A percentile compares a stretch with the other conserved stretches of the same genome.
Evolutionary conservation across 768 basidiomycete genomes (phyloP).

Genomic region (Cystofilobasidium ferigula): DNA sequence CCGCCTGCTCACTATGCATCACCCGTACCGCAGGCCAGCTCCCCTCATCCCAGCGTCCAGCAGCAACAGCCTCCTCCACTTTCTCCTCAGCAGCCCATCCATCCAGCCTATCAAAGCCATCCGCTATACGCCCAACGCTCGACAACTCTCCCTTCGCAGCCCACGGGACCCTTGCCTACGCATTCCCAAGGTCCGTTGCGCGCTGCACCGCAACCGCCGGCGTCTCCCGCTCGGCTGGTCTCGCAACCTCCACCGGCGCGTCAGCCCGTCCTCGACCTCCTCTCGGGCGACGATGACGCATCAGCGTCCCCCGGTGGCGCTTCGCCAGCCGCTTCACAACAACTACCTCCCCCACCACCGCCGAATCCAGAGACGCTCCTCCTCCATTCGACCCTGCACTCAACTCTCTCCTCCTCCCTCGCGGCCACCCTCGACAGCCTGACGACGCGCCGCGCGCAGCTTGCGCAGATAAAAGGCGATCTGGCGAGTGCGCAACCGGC

Average conservation of each 20-base stretch:
- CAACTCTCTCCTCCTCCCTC: slow-evolving; percentile 60
- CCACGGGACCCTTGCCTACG: slow-evolving; percentile 14
- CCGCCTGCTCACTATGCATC: slow-evolving; percentile 28
- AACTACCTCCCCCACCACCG: slow-evolving; percentile 52
- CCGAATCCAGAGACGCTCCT: slow-evolving; percentile 80
- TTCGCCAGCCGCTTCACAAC: neutral
- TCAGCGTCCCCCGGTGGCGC: neutral
- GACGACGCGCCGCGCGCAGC: slow-evolving; percentile 45
- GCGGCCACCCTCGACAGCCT: slow-evolving; percentile 49
- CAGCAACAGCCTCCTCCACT: no score
- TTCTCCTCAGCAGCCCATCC: no score
- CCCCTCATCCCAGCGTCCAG: no score
- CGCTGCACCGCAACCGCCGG: no score
- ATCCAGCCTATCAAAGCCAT: slow-evolving; percentile 43
- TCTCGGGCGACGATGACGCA: slow-evolving; percentile 11
- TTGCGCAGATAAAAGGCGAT: slow-evolving; percentile 71
- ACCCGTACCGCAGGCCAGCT: slow-evolving; percentile 9
- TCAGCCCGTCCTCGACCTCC: slow-evolving; percentile 22
- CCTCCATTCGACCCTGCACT: slow-evolving; percentile 55
- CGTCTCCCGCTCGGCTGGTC: neutral
- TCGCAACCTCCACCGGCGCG: slow-evolving; percentile 3
- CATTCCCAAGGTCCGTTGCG: neutral
- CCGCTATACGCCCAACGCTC: neutral
- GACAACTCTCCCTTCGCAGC: neutral
- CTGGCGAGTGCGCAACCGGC: slow-evolving; percentile 83